Percentiles rank a stretch among this genome's conserved stretches.
phyloP scores from a whole-genome alignment of 805 yeast genomes.

The Suhomyces prunicola region DNA sequence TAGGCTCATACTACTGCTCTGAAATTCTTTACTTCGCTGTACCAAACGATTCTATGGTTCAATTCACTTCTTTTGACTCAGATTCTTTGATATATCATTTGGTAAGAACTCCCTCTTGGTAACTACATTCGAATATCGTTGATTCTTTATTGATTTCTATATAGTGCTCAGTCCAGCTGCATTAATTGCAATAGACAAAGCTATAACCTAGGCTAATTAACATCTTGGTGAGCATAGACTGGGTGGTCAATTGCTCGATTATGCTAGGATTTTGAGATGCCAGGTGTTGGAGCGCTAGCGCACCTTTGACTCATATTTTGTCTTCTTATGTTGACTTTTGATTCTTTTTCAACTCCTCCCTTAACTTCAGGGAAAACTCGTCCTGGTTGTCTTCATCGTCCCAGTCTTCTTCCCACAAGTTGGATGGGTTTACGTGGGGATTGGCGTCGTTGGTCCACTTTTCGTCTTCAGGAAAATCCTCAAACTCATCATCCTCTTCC shows the following conservation, averaged over 20 bases:
- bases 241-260: not conserved
- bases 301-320: not conserved
- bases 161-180: not conserved
- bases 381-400: conserved; percentile 93
- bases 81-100: not conserved
- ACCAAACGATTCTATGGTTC: not conserved
- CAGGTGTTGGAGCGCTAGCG: not conserved
- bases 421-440: conserved; percentile 50
- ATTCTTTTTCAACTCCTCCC: conserved; percentile 38
- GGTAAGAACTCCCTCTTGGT: not conserved
- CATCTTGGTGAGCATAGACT: not conserved
- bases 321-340: conserved; percentile 5
- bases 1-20: not conserved
- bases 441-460: conserved; percentile 65
- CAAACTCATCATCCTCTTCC: conserved; percentile 96
- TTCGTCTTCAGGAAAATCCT: conserved; percentile 88
- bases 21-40: no score
- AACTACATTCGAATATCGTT: not conserved
- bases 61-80: not conserved
- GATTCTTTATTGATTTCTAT: not conserved
- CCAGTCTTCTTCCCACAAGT: conserved; percentile 97
- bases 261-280: not conserved
- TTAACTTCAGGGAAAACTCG: conserved; percentile 73
- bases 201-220: not conserved
- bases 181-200: not conserved